Conservation (phyloP, 208 protist genomes). For the Strigomonas oncopelti region DNA sequence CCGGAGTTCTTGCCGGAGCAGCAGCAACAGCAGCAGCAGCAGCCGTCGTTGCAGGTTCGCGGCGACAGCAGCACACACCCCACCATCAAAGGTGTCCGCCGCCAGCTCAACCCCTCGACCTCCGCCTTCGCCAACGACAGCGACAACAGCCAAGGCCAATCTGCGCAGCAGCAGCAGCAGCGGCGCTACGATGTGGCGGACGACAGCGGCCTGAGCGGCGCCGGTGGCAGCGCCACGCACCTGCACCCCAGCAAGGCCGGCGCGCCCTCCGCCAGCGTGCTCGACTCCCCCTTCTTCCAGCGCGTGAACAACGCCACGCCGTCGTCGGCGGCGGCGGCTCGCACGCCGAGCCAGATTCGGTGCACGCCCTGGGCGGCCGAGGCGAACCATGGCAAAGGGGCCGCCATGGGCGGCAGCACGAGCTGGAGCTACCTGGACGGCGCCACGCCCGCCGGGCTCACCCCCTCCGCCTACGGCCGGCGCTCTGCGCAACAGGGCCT, state of each 20-base stretch:
- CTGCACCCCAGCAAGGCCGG: neutral
- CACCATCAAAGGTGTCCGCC: neutral
- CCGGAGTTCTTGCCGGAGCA: neutral
- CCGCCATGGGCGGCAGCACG: neutral
- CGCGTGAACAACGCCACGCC: slow-evolving; percentile 10
- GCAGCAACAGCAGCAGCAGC: neutral
- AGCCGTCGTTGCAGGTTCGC: neutral
- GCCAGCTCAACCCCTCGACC: neutral
- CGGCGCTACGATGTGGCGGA: neutral
- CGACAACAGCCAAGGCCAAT: too few relatives aligned
- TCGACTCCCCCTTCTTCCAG: slow-evolving; percentile 21
- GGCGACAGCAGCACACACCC: neutral
- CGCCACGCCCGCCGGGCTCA: slow-evolving; percentile 21
- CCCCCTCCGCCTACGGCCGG: slow-evolving; percentile 17
- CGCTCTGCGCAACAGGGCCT: neutral
- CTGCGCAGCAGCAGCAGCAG: neutral
- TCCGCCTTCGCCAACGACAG: too few relatives aligned
- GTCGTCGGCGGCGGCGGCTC: neutral
- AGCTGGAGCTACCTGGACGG: slow-evolving; percentile 7
- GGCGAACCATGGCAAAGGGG: neutral
- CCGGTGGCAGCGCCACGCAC: neutral
- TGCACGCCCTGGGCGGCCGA: neutral
- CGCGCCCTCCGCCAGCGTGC: neutral
- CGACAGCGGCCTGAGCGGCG: neutral
- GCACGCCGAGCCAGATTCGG: neutral